Evolutionary conservation across 345 rosid genomes (phyloP).

Genomic region (Gossypium raimondii): DNA sequence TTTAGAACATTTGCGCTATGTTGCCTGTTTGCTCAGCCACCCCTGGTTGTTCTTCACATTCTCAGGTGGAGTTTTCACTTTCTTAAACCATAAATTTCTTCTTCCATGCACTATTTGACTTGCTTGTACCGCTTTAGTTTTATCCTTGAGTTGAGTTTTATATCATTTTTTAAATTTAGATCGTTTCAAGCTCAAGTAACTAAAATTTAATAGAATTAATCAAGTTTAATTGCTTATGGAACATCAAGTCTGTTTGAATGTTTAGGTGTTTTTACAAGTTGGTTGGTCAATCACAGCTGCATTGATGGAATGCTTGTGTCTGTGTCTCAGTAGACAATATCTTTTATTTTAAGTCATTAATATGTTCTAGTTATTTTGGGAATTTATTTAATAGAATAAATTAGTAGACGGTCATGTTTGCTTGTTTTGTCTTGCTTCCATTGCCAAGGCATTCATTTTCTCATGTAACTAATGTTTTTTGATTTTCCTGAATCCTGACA

Average conservation of each 20-base stretch:
- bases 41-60: slow-evolving; percentile 47
- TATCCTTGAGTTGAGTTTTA: neutral
- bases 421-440: neutral
- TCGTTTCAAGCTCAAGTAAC: neutral
- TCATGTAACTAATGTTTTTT: neutral
- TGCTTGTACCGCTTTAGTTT: neutral
- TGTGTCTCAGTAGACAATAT: neutral
- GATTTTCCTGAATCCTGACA: neutral
- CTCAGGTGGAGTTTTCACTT: slow-evolving; percentile 49
- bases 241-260: neutral
- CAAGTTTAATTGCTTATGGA: neutral
- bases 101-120: neutral
- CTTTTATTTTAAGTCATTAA: neutral
- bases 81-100: neutral
- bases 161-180: neutral
- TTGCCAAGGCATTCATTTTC: neutral
- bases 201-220: neutral
- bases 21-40: slow-evolving; percentile 72
- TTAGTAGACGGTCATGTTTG: neutral
- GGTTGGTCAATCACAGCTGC: neutral
- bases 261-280: neutral
- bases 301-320: neutral
- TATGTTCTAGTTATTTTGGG: neutral
- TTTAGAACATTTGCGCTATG: slow-evolving; percentile 35
- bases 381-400: neutral